These are phyloP conservation scores for Inosperma sp. DNA, from an alignment of 768 basidiomycete species.

Conservation along the genomic window DNA sequence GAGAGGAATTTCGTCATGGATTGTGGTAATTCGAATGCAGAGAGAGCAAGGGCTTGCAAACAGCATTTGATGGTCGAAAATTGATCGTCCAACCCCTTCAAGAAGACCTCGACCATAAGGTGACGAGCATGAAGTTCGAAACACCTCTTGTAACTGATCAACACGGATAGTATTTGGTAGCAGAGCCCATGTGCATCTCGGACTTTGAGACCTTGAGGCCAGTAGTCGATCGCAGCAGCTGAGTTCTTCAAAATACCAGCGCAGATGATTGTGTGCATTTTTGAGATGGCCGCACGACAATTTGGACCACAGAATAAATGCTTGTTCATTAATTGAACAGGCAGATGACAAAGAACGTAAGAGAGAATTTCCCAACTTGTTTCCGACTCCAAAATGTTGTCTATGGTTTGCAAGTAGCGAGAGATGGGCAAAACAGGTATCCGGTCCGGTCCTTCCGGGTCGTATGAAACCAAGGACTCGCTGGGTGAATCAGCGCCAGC, in stretches of 20 bases:
- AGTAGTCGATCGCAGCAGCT: slow-evolving; percentile 50
- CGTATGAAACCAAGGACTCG: slow-evolving; percentile 64
- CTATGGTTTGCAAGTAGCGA: slow-evolving; percentile 59
- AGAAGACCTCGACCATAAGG: slow-evolving; percentile 68
- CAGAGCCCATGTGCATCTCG: slow-evolving; percentile 86
- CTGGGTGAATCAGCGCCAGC: slow-evolving; percentile 57
- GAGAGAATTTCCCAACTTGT: slow-evolving; percentile 91
- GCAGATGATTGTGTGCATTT: slow-evolving; percentile 64
- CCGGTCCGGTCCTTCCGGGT: slow-evolving; percentile 42
- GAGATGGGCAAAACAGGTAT: slow-evolving; percentile 65
- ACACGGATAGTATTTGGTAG: slow-evolving; percentile 80
- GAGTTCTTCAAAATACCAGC: slow-evolving; percentile 56
- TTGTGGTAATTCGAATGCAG: slow-evolving; percentile 79
- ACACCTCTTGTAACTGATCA: slow-evolving; percentile 80
- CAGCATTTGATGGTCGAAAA: slow-evolving; percentile 82
- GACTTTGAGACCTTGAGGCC: slow-evolving; percentile 58
- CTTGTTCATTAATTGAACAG: slow-evolving; percentile 89
- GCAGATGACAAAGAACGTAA: slow-evolving; percentile 87
- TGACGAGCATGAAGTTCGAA: slow-evolving; percentile 67
- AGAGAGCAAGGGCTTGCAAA: slow-evolving; percentile 82
- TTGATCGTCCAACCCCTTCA: slow-evolving; percentile 63
- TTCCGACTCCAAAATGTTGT: slow-evolving; percentile 66
- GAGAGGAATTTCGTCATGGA: slow-evolving; percentile 79
- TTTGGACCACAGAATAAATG: slow-evolving; percentile 93
- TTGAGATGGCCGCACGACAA: slow-evolving; percentile 57